Conservation (phyloP, 192 early-diverging fungal species). For the Mortierella alpina region DNA sequence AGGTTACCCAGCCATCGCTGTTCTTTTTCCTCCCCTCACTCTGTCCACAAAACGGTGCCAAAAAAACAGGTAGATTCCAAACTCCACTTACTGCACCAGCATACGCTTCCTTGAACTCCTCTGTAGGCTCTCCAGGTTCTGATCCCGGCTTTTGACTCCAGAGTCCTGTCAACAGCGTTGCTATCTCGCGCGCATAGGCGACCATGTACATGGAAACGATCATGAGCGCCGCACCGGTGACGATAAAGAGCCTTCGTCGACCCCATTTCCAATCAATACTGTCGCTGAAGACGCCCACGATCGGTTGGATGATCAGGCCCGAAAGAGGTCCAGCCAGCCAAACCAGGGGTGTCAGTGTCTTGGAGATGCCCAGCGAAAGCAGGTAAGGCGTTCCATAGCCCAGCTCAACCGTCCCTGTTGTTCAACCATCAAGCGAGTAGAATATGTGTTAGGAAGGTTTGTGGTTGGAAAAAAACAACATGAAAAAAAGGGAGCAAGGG, state of each 20-base stretch:
- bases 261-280: conserved; percentile 76
- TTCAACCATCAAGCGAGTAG: no score
- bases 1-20: no score
- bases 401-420: conserved; percentile 77
- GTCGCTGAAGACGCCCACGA: conserved; percentile 90
- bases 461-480: background rate
- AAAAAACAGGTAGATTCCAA: background rate
- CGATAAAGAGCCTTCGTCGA: conserved; percentile 86
- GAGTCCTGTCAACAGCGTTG: conserved; percentile 15
- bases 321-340: conserved; percentile 87
- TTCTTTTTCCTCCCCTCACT: no score
- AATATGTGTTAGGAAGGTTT: background rate
- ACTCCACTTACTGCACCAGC: background rate
- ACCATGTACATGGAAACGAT: conserved; percentile 76
- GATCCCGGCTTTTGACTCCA: background rate
- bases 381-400: conserved; percentile 84
- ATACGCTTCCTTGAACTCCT: conserved; percentile 1
- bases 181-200: conserved; percentile 81
- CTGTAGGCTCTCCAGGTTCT: background rate
- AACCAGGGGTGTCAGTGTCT: conserved; percentile 74
- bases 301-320: conserved; percentile 75
- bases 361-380: conserved; percentile 69
- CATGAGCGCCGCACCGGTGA: conserved; percentile 71
- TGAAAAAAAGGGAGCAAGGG: background rate
- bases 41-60: background rate